These are phyloP conservation scores for Phytophthora cajani DNA, from an alignment of 352 stramenopile species.

Conservation along the genomic window DNA sequence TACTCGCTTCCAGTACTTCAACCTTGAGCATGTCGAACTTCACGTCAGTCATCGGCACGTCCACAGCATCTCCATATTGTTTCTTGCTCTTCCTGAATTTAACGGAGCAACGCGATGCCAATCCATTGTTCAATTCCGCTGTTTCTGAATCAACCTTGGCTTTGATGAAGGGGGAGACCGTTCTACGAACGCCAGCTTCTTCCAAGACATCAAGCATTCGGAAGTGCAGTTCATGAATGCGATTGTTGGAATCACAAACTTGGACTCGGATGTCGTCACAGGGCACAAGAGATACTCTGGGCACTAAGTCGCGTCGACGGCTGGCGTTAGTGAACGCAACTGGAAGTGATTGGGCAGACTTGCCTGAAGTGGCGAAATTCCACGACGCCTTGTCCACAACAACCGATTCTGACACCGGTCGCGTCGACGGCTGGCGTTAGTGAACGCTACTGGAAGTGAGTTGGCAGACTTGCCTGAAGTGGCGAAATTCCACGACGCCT, in stretches of 20 bases:
- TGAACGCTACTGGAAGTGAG: slow-evolving; percentile 36
- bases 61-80: neutral
- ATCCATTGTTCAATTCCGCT: neutral
- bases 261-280: slow-evolving; percentile 58
- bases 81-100: neutral
- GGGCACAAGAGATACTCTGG: slow-evolving; percentile 43
- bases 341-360: slow-evolving; percentile 17
- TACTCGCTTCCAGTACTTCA: slow-evolving; percentile 53
- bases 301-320: slow-evolving; percentile 30
- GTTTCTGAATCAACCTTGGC: slow-evolving; percentile 35
- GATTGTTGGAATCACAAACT: slow-evolving; percentile 38
- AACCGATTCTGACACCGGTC: slow-evolving; percentile 9
- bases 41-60: slow-evolving; percentile 44
- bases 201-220: slow-evolving; percentile 47
- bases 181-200: slow-evolving; percentile 54
- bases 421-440: slow-evolving; percentile 30
- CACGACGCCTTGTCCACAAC: slow-evolving; percentile 26
- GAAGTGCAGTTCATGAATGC: slow-evolving; percentile 52
- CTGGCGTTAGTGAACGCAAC: slow-evolving; percentile 41
- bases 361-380: slow-evolving; percentile 18
- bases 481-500: slow-evolving; percentile 32
- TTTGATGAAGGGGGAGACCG: slow-evolving; percentile 43
- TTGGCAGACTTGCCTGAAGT: slow-evolving; percentile 5
- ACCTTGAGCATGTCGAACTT: slow-evolving; percentile 56
- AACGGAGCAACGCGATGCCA: slow-evolving; percentile 1